A percentile compares a stretch with the other conserved stretches of the same genome.
phyloP scores from a whole-genome alignment of 2,329 filamentous ascomycete genomes.

The Aspergillus sp. region DNA sequence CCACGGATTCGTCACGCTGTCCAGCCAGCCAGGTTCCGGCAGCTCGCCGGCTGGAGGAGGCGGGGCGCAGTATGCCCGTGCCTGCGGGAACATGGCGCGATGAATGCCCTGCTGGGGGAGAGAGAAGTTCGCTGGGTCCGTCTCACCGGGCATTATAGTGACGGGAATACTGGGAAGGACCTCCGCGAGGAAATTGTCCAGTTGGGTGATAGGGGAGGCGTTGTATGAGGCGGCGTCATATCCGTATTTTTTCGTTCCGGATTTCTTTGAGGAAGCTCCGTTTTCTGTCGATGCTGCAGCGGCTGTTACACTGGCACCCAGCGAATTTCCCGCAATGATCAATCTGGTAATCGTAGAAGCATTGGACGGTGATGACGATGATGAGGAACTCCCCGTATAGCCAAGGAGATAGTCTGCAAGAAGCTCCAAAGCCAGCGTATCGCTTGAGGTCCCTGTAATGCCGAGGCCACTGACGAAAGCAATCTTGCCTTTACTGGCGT shows the following conservation, averaged over 20 bases:
- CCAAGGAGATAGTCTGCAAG: constrained; percentile 82
- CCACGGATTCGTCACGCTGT: constrained; percentile 87
- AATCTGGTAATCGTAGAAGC: constrained; percentile 63
- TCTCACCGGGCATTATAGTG: constrained; percentile 74
- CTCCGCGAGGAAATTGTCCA: constrained; percentile 74
- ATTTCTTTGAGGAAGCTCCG: constrained; percentile 32
- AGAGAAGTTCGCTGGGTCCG: constrained; percentile 80
- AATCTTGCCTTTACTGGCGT: constrained; percentile 53
- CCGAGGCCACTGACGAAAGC: constrained; percentile 83
- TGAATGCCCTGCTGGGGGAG: constrained; percentile 92
- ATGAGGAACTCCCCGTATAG: constrained; percentile 52
- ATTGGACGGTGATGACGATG: constrained; percentile 22
- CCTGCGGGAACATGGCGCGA: constrained; percentile 75
- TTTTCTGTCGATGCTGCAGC: constrained; percentile 34
- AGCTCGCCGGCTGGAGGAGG: constrained; percentile 27
- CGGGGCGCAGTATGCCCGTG: constrained; percentile 55
- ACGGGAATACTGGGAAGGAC: constrained; percentile 80
- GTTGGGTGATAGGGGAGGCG: constrained; percentile 67
- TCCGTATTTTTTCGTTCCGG: constrained; percentile 71
- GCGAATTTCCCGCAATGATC: constrained; percentile 85
- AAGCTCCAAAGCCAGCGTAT: constrained; percentile 67
- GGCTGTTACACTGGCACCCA: constrained; percentile 41
- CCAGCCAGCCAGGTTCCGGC: constrained; percentile 63
- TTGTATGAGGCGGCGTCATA: constrained; percentile 90
- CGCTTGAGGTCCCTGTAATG: constrained; percentile 67